Percentiles rank a stretch among this genome's conserved stretches.
Conservation (phyloP, 129 eudicot species). For the Lactuca saligna region DNA sequence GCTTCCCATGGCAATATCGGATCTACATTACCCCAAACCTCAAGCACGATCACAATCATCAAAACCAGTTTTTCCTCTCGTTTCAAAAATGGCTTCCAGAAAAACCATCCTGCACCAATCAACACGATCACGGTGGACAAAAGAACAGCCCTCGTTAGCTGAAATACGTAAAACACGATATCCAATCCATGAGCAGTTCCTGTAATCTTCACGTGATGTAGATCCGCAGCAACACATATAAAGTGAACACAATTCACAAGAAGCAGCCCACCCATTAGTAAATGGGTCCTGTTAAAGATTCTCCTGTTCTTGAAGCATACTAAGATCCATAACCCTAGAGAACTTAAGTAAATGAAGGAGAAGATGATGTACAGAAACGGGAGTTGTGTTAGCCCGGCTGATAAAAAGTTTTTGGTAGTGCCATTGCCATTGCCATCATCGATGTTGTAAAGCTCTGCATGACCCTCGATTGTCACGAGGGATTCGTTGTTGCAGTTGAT, state of each 20-base stretch:
- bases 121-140: conserved; percentile 88
- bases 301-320: conserved; percentile 43
- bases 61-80: conserved; percentile 91
- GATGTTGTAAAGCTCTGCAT: conserved; percentile 67
- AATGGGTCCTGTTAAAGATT: conserved; percentile 77
- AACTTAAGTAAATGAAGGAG: conserved; percentile 48
- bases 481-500: conserved; percentile 78
- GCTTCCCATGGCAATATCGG: conserved; percentile 85
- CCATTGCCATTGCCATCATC: conserved; percentile 37
- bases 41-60: conserved; percentile 92
- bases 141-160: conserved; percentile 76
- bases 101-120: conserved; percentile 97
- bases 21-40: conserved; percentile 85
- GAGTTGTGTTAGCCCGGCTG: conserved; percentile 80
- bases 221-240: conserved; percentile 93
- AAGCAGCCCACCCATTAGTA: conserved; percentile 66
- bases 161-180: conserved; percentile 81
- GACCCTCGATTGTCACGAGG: conserved; percentile 65
- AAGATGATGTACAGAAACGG: conserved; percentile 58
- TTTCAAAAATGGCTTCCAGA: conserved; percentile 89
- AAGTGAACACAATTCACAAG: conserved; percentile 72
- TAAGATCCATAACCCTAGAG: conserved; percentile 54
- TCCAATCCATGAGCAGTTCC: conserved; percentile 99
- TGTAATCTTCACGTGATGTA: conserved; percentile 78
- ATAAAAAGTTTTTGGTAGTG: conserved; percentile 48